Base-by-base conservation (phyloP, 2,329 filamentous ascomycete species). In the Pezicula rhizophila region DNA sequence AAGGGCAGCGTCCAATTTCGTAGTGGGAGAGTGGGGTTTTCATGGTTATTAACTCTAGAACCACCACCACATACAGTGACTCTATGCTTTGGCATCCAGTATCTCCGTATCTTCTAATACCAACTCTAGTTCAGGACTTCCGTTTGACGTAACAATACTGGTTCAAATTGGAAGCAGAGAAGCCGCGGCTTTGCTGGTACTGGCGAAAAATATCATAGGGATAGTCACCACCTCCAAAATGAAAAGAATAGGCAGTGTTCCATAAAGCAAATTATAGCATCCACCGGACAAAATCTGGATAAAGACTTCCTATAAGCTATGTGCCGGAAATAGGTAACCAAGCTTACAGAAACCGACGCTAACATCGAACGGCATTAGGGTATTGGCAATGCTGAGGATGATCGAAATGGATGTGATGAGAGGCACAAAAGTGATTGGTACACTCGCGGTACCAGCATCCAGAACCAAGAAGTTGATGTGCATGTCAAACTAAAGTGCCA, bases 271-370 rank as follows among this genome's bases (percentile, higher is more conserved):
- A 25, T 68, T 66, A 15, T 67, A 64, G 4, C 71, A 72, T 15
- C 65, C 65, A n/a, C 63, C 58, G 2, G 68, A 69, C 70, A 71
- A 75, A 4, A 73, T 68, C 17, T 71, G 60, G 1, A 70, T 57
- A 10, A 74, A 51, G 4, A 68, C 47, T 3, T 65, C 60, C 50
- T 68, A 74, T 33, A 85, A 71, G 35, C 79, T 75, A 61, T 84
- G 78, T 47, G 85, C 63, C 8, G 81, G 82, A 77, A 80, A 82
- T 0, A 75, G 80, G 59, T 82, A 82, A 0, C 78, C 80, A 77
- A 78, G 85, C 2, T 64, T 60, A 59, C 80, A 86, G 57, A 85
- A 84, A 0, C 63, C 66, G 0, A 78, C 76, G 2, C 77, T 74
- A 20, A 85, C 66, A 25, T 80, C 77, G 39, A 85, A 67, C 3